Evolutionary conservation across 306 rosid species (phyloP), one percentile per base, ranked within the genome.

Genomic region (Cicer arietinum): DNA sequence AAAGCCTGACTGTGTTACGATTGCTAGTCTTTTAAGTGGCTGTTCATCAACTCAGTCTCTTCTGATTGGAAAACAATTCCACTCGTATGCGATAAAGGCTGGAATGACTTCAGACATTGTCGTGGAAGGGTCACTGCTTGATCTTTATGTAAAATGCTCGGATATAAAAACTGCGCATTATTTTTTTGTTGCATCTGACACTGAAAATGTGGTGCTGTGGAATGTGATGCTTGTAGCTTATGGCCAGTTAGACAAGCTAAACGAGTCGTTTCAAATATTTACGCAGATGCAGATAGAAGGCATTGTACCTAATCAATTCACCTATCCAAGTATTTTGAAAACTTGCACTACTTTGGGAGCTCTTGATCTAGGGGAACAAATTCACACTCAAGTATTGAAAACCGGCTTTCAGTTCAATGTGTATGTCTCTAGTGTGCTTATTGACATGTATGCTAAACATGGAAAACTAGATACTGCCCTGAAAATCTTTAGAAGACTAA

Each of bases 151-250:
- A 51, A 93, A 93, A 72, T 91, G 98, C 80, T 85, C 92, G 6
- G 92, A 89, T 76, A 71, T 89, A 71, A 69, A 83, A 67, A 82
- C 88, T 54, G 97, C 97, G 75, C 86, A 50, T 63, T 81, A 86
- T 46, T 93, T 88, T 89, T 89, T 93, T 80, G 86, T 88, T 45
- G 75, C 92, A 10, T 84, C 92, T 53, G 89, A 88, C 76, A 86
- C 87, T 30, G 89, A 89, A 84, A 93, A 89, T 77, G 90, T 89
- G 73, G 97, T 93, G 25, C 64, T 91, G 42, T 93, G 97, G 96
- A 93, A 93, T 75, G 84, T 89, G 77, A 93, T 93, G 98, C 91
- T 91, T 12, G 93, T 89, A 39, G 92, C 96, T 67, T 91, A 89
- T 78, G 97, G 98, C 53, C 90, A 80, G 84, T 74, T 79, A 65